phyloP scores from a whole-genome alignment of 2,329 filamentous ascomycete species.

The Diaporthe capsici region DNA sequence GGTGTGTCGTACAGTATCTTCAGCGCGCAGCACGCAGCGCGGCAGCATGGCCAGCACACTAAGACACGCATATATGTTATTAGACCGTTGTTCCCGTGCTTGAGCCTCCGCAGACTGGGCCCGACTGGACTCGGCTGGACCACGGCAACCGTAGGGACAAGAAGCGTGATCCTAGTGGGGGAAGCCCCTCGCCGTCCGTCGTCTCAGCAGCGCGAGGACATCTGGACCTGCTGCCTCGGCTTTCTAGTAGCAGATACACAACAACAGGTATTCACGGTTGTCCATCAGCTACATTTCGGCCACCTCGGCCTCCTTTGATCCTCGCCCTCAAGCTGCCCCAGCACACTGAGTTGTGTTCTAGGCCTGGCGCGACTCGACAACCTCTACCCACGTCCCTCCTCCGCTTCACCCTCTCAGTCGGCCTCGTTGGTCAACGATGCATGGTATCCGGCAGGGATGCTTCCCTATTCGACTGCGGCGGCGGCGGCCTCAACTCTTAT shows the following conservation, averaged over 20 bases:
- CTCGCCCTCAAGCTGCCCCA: background rate
- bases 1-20: background rate
- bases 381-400: background rate
- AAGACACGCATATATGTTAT: background rate
- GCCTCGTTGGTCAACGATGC: background rate
- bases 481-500: background rate
- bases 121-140: background rate
- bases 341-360: background rate
- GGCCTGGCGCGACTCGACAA: background rate
- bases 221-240: background rate
- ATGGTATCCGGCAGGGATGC: background rate
- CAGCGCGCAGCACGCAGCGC: slow-evolving; percentile 2
- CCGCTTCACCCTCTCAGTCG: background rate
- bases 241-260: background rate
- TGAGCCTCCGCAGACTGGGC: background rate
- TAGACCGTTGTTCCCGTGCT: background rate
- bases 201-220: background rate
- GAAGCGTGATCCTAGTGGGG: background rate
- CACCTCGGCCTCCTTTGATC: background rate
- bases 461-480: background rate
- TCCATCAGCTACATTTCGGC: background rate
- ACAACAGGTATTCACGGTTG: background rate
- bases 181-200: background rate
- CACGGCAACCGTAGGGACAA: background rate
- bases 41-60: background rate